Evolutionary conservation across 352 stramenopile genomes (phyloP), one percentile per base, ranked within the genome.

Genomic region (Achlya hypogyna): DNA sequence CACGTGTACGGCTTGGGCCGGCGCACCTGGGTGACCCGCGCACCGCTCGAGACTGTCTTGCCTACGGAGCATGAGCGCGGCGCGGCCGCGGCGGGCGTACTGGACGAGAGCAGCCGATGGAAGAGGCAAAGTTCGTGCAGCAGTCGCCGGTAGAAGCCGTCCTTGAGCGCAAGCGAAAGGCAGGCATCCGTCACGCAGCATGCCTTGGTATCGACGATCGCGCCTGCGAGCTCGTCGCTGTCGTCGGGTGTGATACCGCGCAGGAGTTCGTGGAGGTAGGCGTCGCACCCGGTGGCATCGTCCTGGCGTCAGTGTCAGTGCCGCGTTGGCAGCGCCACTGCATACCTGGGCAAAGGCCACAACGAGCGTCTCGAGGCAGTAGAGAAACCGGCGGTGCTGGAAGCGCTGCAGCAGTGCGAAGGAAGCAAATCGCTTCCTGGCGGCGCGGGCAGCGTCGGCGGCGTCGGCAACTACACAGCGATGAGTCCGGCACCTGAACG

Each of bases 61-160:
- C 38, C 38, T 45, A 45, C 2, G n/a, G 34, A n/a, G n/a, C n/a
- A n/a, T n/a, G n/a, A n/a, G n/a, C n/a, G n/a, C n/a, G n/a, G n/a
- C n/a, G n/a, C n/a, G n/a, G n/a, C n/a, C n/a, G n/a, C n/a, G n/a
- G n/a, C n/a, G 38, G 12, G 38, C 27, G 51, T 58, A 58, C 84
- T 92, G 18, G 76, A 81, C 1, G 84, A 89, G 18, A 78, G 72
- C 4, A 92, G 65, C 8, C 69, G 72, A 51, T 92, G 84, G 63
- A 90, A 92, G 20, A 83, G 74, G 49, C 80, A 84, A 43, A 92
- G 64, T 29, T 92, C 84, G 42, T 92, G 84, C 35, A 90, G 68
- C 31, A 92, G 58, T 51, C 90, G 65, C 1, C 84, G 74, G 56
- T 78, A 87, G 53, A 89, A 90, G 60, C 80, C 84, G 54, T 92